Evolutionary conservation across 2,329 filamentous ascomycete species (phyloP).

Genomic region (Boeremia lycopersici): DNA sequence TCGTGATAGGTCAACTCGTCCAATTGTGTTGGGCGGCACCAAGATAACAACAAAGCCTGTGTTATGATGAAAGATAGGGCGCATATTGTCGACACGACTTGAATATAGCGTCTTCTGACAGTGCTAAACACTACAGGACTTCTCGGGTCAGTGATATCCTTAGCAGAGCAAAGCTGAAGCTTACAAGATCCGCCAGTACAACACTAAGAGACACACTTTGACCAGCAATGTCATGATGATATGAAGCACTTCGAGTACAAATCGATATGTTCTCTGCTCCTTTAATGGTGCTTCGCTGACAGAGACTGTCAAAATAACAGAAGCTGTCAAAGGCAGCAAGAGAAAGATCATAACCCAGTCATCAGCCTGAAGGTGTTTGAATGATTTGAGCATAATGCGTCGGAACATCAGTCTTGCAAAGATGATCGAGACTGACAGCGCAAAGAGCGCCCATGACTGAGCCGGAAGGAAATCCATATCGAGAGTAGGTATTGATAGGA

Average conservation of each 20-base stretch:
- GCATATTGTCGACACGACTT: constrained; percentile 22
- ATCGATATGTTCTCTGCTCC: constrained; percentile 23
- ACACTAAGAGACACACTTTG: constrained; percentile 35
- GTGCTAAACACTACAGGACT: constrained; percentile 21
- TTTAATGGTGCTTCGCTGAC: not conserved
- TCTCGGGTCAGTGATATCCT: constrained; percentile 1
- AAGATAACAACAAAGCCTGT: constrained; percentile 26
- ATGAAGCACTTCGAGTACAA: constrained; percentile 35
- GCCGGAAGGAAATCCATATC: constrained; percentile 21
- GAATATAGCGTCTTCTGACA: constrained; percentile 15
- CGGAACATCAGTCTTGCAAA: constrained; percentile 31
- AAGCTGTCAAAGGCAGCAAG: constrained; percentile 29
- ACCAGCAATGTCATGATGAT: constrained; percentile 35
- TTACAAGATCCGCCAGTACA: constrained; percentile 41
- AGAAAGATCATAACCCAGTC: constrained; percentile 38
- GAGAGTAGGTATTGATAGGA: not conserved
- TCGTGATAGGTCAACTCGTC: constrained; percentile 21
- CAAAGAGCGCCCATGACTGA: constrained; percentile 35
- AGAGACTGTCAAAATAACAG: constrained; percentile 24
- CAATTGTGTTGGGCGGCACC: constrained; percentile 24
- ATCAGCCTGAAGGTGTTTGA: constrained; percentile 32
- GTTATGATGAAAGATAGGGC: constrained; percentile 26
- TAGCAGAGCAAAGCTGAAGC: not conserved
- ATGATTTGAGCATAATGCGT: constrained; percentile 28
- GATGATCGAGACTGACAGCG: constrained; percentile 28